phyloP scores from a whole-genome alignment of 2,329 filamentous ascomycete species.

The Beauveria sp. region DNA sequence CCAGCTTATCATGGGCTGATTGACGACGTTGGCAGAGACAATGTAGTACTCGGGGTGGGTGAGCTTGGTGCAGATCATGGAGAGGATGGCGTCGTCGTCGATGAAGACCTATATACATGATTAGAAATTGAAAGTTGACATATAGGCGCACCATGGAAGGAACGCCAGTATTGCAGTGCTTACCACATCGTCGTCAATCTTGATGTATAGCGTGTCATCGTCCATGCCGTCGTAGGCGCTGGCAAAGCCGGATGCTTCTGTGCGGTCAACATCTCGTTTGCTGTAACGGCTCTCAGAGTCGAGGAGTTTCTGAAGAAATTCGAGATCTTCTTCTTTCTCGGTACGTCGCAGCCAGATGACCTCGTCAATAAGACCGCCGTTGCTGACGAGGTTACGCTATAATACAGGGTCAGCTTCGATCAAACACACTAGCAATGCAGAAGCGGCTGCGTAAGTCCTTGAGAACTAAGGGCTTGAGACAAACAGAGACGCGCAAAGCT shows the following conservation, averaged over 20 bases:
- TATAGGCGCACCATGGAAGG: background rate
- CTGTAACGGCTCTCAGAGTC: slow-evolving; percentile 29
- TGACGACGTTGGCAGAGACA: slow-evolving; percentile 50
- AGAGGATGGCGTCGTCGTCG: slow-evolving; percentile 37
- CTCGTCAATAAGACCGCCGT: slow-evolving; percentile 37
- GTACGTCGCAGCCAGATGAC: slow-evolving; percentile 38
- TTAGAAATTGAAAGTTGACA: background rate
- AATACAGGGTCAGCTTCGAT: slow-evolving; percentile 3
- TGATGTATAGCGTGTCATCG: slow-evolving; percentile 35
- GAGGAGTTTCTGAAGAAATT: slow-evolving; percentile 31
- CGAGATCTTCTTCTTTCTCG: slow-evolving; percentile 29
- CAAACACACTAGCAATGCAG: background rate
- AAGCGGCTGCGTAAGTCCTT: background rate
- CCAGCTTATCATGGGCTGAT: slow-evolving; percentile 45
- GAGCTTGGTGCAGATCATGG: slow-evolving; percentile 44
- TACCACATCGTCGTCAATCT: slow-evolving; percentile 32
- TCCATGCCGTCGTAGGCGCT: slow-evolving; percentile 37
- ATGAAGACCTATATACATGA: slow-evolving; percentile 24
- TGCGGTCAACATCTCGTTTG: slow-evolving; percentile 27
- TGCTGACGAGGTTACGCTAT: slow-evolving; percentile 35
- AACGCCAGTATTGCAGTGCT: slow-evolving; percentile 14
- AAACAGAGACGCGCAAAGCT: background rate
- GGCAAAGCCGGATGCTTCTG: slow-evolving; percentile 26
- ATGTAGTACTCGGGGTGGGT: slow-evolving; percentile 42
- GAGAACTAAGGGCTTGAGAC: background rate